Evolutionary conservation across 139 green algal genomes (phyloP), one percentile per base, ranked within the genome.

Genomic region (Picochlorum sp.): DNA sequence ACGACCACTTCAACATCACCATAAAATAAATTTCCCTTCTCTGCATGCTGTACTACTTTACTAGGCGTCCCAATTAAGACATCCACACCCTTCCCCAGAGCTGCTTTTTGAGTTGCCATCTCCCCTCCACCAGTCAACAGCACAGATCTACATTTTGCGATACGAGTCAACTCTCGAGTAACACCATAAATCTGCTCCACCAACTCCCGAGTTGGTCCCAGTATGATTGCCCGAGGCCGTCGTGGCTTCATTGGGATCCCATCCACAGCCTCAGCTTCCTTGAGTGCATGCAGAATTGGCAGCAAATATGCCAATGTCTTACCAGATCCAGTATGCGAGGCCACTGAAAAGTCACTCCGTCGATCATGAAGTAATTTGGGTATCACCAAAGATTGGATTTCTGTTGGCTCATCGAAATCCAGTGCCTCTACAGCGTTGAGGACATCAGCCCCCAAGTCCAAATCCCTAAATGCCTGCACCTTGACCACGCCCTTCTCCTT

Each of bases 301-400:
- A 97, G 79, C n/a, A 97, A 84, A 79, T 97, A 98, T 1, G 88
- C 88, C 11, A 97, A 77, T 0, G 92, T 98, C 66, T 98, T 97
- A 44, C 92, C 92, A 14, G 77, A 90, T 14, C 92, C 92, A 13
- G 92, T 98, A 70, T 98, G 92, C 1, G 90, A 96, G 3, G 86
- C 88, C 14, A 96, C 55, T 49, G 96, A 47, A 28, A 88, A 72
- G 72, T 95, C 80, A 5, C 70, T 63, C 8, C 72, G 1, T 4
- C 58, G 49, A 51, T 73, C 74, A 14, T 37, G 16, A 18, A 95
- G 47, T 23, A 93, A 75, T 4, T 71, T 78, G 3, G 84, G 88
- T 14, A 97, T 83, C 2, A 83, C 79, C 11, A 81, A 55, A 3
- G 68, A 68, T 81, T 96, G 89, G 26, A 96, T 93, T 45, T 96